Evolutionary conservation across 2,329 filamentous ascomycete genomes (phyloP).

Genomic region (Bipolaris victoriae): DNA sequence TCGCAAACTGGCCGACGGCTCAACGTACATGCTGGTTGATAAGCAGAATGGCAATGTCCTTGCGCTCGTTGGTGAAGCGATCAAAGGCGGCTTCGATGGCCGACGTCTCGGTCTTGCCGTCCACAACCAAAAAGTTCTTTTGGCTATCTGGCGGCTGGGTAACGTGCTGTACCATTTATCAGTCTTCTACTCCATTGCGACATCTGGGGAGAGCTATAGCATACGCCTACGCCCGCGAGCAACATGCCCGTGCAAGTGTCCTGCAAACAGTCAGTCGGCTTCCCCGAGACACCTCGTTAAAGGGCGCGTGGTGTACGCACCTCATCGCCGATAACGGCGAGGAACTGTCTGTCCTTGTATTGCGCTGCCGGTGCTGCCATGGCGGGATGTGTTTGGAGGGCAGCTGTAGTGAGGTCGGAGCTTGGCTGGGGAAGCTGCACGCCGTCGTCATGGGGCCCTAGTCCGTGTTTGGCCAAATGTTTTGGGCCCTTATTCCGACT

Average conservation of each 20-base stretch:
- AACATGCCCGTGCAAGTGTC: slow-evolving; percentile 95
- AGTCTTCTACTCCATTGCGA: slow-evolving; percentile 1
- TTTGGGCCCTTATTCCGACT: slow-evolving; percentile 22
- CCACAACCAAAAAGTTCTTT: slow-evolving; percentile 98
- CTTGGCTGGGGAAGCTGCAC: slow-evolving; percentile 24
- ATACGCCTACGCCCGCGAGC: slow-evolving; percentile 91
- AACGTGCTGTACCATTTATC: slow-evolving; percentile 71
- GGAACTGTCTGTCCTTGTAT: slow-evolving; percentile 86
- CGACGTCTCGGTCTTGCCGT: slow-evolving; percentile 86
- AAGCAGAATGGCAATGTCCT: slow-evolving; percentile 94
- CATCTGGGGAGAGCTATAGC: slow-evolving; percentile 35
- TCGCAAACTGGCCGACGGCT: too few species aligned
- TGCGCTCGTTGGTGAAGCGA: slow-evolving; percentile 83
- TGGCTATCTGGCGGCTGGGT: slow-evolving; percentile 85
- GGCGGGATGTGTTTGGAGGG: slow-evolving; percentile 23
- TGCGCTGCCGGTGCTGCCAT: slow-evolving; percentile 67
- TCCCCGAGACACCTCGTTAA: not conserved
- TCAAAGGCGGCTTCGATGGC: slow-evolving; percentile 91
- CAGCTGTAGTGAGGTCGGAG: slow-evolving; percentile 29
- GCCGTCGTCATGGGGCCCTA: slow-evolving; percentile 36
- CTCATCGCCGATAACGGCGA: slow-evolving; percentile 98
- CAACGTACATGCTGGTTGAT: slow-evolving; percentile 92
- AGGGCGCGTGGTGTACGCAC: slow-evolving; percentile 53
- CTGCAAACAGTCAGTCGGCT: slow-evolving; percentile 57
- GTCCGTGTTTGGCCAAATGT: slow-evolving; percentile 32